Evolutionary conservation across 2,329 filamentous ascomycete genomes (phyloP), one percentile per base, ranked within the genome.

Genomic region (Talaromyces sp.): DNA sequence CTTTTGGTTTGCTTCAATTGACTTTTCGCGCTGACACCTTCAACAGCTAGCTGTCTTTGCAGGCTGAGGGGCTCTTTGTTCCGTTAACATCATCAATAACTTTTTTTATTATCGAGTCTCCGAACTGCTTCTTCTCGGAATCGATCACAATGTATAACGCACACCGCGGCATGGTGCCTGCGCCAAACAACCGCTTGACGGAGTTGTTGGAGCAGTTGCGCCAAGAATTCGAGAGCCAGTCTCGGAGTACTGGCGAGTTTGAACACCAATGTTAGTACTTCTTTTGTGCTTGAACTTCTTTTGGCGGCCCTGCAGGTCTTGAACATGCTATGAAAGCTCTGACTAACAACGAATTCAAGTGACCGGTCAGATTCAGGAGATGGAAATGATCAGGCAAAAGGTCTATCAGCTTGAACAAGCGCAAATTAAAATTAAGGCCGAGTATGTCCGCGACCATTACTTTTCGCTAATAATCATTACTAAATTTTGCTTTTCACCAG

Each of bases 121-220:
- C 22, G 3, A 7, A 59, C 31, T 6, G 8, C 37, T 59, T 24
- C 8, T 43, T 13, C 8, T 33, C 37, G 56, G 35, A 41, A 24
- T 59, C 57, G 5, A 24, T 62, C 74, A 78, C 72, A 70, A 96
- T 97, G 92, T 97, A 97, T 80, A 91, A 90, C 78, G 82, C 87
- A 73, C 93, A 96, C 83, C 92, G 92, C 76, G 90, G 89, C 78
- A 90, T 96, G 86, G 89, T 88, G 68, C 81, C 82, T 68, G 89
- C 87, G 70, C 89, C 90, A 66, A 86, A 84, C 80, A 85, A 82
- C 71, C 92, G 95, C 71, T 84, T 98, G 72, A 92, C 90, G 71
- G 94, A 99, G 84, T 87, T 98, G 69, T 85, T 99, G 74, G 94
- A 98, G 65, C 90, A 93, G 77, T 87, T 99, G 72, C 89, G 94